These are phyloP conservation scores for Flaveria ramosissima DNA, from an alignment of 129 eudicot species.

Conservation along the genomic window DNA sequence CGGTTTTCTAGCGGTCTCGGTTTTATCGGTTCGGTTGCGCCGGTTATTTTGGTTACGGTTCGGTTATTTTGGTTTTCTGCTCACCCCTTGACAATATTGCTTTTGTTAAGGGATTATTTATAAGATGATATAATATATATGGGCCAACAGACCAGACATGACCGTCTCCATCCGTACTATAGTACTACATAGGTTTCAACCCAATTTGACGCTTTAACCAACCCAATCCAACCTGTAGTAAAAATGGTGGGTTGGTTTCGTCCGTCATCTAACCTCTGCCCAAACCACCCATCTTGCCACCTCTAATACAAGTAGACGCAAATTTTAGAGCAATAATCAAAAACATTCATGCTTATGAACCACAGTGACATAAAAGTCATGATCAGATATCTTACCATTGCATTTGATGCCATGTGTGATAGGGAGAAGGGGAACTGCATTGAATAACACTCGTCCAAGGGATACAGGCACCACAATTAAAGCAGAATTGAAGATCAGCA, in stretches of 20 bases:
- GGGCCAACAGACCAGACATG: too few species aligned
- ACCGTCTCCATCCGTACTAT: too few species aligned
- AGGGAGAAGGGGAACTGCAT: slow-evolving; percentile 84
- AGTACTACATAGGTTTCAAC: neutral
- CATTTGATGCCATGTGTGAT: slow-evolving; percentile 90
- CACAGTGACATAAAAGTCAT: neutral
- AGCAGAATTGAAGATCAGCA: slow-evolving; percentile 66
- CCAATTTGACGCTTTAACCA: neutral
- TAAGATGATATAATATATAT: too few species aligned
- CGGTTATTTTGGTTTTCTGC: too few species aligned
- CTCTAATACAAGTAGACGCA: neutral
- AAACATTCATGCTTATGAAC: neutral
- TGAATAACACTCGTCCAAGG: slow-evolving; percentile 76
- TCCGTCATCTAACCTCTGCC: neutral
- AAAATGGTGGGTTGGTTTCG: neutral
- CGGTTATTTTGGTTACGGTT: too few species aligned
- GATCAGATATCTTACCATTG: slow-evolving; percentile 55
- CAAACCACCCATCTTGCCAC: slow-evolving; percentile 1
- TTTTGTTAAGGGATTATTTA: neutral
- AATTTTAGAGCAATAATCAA: neutral
- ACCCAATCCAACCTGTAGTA: neutral
- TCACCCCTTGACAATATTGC: too few species aligned
- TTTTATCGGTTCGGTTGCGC: too few species aligned
- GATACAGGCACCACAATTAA: slow-evolving; percentile 75
- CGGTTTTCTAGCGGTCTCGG: too few species aligned